phyloP scores from a whole-genome alignment of 176 grass and related monocot species.

The Oryza meridionalis region DNA sequence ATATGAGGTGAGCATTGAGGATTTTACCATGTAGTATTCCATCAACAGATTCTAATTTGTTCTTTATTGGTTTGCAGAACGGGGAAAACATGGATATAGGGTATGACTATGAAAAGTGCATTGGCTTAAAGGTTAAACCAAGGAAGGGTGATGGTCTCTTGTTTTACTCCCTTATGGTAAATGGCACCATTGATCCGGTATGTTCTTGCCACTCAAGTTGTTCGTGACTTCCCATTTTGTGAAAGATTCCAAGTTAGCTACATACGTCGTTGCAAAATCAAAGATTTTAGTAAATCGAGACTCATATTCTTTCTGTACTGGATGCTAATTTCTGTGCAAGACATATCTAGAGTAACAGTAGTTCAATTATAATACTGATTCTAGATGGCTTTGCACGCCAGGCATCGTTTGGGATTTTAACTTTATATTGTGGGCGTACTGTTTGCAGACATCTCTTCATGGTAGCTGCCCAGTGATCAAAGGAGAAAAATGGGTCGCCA shows the following conservation, averaged over 20 bases:
- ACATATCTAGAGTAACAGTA: background rate
- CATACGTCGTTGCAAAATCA: background rate
- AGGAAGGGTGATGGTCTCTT: constrained; percentile 90
- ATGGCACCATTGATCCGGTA: constrained; percentile 96
- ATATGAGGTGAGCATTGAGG: constrained; percentile 68
- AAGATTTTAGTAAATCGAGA: background rate
- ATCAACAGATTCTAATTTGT: constrained; percentile 18
- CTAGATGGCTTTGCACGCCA: background rate
- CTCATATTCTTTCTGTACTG: background rate
- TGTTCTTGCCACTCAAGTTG: constrained; percentile 18
- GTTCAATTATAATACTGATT: background rate
- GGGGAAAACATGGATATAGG: constrained; percentile 85
- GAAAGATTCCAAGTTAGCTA: background rate
- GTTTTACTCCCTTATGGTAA: constrained; percentile 90
- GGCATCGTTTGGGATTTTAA: constrained; percentile 29
- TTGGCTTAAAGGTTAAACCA: constrained; percentile 95
- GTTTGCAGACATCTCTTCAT: constrained; percentile 76
- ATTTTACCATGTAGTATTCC: background rate
- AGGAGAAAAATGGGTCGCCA: constrained; percentile 97
- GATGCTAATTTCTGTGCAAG: background rate
- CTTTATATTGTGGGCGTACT: background rate
- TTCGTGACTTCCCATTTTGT: background rate
- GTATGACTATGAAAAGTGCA: constrained; percentile 94
- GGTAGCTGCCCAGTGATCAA: constrained; percentile 89
- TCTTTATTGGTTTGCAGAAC: constrained; percentile 63